Percentiles rank a stretch among this genome's conserved stretches.
Conservation (phyloP, 306 rosid species). For the Phaseolus lunatus region DNA sequence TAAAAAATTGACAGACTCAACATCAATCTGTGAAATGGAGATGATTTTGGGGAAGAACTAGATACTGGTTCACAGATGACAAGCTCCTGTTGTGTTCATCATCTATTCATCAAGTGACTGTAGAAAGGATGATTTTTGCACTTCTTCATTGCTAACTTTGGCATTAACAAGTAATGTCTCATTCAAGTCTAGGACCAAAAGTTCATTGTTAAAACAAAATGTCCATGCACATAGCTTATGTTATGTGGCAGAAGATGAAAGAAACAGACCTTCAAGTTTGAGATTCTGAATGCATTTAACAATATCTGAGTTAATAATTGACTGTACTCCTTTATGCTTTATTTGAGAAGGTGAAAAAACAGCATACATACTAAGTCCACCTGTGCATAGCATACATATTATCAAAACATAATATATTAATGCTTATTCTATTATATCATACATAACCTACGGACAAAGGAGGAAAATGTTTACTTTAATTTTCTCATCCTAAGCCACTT, state of each 20-base stretch:
- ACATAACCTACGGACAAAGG: background rate
- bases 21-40: conserved; percentile 28
- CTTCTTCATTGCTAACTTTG: conserved; percentile 33
- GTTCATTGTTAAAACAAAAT: conserved; percentile 23
- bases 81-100: background rate
- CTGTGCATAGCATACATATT: background rate
- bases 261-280: conserved; percentile 31
- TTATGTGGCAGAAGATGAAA: conserved; percentile 25
- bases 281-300: conserved; percentile 18
- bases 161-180: conserved; percentile 7
- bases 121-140: conserved; percentile 13
- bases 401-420: conserved; percentile 22
- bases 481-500: background rate
- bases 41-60: conserved; percentile 15
- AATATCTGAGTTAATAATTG: conserved; percentile 20
- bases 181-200: conserved; percentile 35
- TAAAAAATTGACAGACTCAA: conserved; percentile 14
- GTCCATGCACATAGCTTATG: background rate
- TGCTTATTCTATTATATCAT: conserved; percentile 6
- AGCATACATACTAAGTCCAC: conserved; percentile 45
- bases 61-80: conserved; percentile 3
- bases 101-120: conserved; percentile 25
- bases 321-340: conserved; percentile 19
- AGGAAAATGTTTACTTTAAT: background rate
- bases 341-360: conserved; percentile 27